Evolutionary conservation across 768 basidiomycete species (phyloP).

Genomic region (Naganishia kalamii): DNA sequence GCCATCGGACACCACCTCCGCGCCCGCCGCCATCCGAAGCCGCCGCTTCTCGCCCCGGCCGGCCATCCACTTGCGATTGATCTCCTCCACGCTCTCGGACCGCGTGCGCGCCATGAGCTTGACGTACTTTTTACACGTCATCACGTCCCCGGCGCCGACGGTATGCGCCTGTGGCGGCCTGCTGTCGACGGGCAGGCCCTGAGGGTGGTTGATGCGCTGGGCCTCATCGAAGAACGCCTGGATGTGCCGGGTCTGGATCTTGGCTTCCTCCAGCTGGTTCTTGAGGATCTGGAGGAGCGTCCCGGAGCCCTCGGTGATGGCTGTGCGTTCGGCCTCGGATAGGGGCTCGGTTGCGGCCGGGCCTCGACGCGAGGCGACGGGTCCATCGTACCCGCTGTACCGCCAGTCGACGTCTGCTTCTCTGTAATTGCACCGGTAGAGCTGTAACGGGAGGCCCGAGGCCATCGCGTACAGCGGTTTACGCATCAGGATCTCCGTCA

Average conservation of each 20-base stretch:
- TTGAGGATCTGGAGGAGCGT: slow-evolving; percentile 32
- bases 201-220: slow-evolving; percentile 51
- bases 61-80: slow-evolving; percentile 70
- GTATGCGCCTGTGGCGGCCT: slow-evolving; percentile 46
- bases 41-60: slow-evolving; percentile 47
- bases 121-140: slow-evolving; percentile 59
- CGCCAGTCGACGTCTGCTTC: slow-evolving; percentile 67
- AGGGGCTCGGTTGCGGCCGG: slow-evolving; percentile 21
- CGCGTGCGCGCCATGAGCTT: slow-evolving; percentile 63
- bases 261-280: slow-evolving; percentile 29
- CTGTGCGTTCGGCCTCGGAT: slow-evolving; percentile 11
- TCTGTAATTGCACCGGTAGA: slow-evolving; percentile 80
- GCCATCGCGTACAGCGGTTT: slow-evolving; percentile 95
- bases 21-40: slow-evolving; percentile 24
- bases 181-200: slow-evolving; percentile 47
- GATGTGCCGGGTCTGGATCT: slow-evolving; percentile 56
- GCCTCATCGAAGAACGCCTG: slow-evolving; percentile 60
- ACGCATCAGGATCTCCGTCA: slow-evolving; percentile 22
- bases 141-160: slow-evolving; percentile 65
- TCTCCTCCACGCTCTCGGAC: slow-evolving; percentile 62
- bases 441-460: slow-evolving; percentile 77
- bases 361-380: slow-evolving; percentile 24
- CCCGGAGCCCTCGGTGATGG: slow-evolving; percentile 27
- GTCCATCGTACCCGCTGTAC: slow-evolving; percentile 52
- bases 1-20: background rate